Percentiles rank a stretch among this genome's conserved stretches.
Evolutionary conservation across 768 basidiomycete species (phyloP).

Genomic region (Candolleomyces efflorescens): DNA sequence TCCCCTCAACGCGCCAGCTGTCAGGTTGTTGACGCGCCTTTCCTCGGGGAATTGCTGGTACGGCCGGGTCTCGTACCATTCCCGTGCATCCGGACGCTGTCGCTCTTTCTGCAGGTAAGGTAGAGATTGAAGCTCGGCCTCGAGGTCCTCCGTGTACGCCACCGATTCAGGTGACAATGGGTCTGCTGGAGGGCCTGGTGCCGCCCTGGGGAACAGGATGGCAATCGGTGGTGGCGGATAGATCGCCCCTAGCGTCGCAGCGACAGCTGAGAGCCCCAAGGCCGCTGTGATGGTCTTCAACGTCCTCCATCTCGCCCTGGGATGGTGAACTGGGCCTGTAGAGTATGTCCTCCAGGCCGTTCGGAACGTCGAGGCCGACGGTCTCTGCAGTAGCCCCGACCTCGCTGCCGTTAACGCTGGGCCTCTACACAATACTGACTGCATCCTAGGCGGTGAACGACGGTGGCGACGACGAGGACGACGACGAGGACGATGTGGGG

Average conservation of each 20-base stretch:
- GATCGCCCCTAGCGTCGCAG: slow-evolving; percentile 57
- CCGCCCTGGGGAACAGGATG: slow-evolving; percentile 70
- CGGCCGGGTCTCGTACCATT: slow-evolving; percentile 79
- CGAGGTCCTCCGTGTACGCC: slow-evolving; percentile 56
- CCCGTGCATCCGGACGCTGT: slow-evolving; percentile 39
- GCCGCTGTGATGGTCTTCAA: slow-evolving; percentile 25
- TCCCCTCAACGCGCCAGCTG: slow-evolving; percentile 80
- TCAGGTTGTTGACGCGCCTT: slow-evolving; percentile 75
- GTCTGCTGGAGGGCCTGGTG: slow-evolving; percentile 61
- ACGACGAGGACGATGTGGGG: neutral
- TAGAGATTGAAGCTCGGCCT: slow-evolving; percentile 62
- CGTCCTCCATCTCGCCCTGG: slow-evolving; percentile 16
- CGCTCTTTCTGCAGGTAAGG: slow-evolving; percentile 52
- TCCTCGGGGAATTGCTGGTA: slow-evolving; percentile 68
- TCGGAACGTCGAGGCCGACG: neutral
- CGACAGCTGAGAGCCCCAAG: slow-evolving; percentile 31
- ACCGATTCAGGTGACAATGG: slow-evolving; percentile 54
- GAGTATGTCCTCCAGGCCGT: slow-evolving; percentile 11
- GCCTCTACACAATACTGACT: neutral
- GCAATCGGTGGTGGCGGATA: slow-evolving; percentile 66
- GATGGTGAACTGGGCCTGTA: slow-evolving; percentile 3
- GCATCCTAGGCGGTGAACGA: neutral
- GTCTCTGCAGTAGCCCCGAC: neutral
- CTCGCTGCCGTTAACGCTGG: neutral
- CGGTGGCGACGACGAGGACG: neutral